Evolutionary conservation across 495 filamentous ascomycete species (phyloP), one percentile per base, ranked within the genome.

Genomic region (Neurospora sp.): DNA sequence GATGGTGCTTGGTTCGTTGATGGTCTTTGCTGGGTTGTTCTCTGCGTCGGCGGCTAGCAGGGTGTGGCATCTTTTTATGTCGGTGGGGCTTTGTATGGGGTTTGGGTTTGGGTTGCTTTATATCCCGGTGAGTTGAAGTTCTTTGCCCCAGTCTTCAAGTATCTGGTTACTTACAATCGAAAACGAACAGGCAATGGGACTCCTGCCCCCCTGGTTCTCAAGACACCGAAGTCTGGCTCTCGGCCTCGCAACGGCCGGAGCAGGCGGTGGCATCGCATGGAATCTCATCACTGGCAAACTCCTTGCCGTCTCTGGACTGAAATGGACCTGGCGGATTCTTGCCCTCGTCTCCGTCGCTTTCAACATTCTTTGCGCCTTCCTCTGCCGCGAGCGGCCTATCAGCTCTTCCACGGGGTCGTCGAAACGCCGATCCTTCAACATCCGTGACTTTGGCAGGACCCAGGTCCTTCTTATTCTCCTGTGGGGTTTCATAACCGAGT

Each of bases 31-130:
- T 11, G 87, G 86, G 0, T 78, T 90, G 11, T 83, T 92, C 71
- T 82, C 85, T 8, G 87, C 89, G 4, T 89, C 87, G 23, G 91
- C 87, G 71, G 86, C 87, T 18, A 86, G 80, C 11, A 75, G 85
- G 70, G 86, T 90, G 74, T 92, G 90, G 90, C 90, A 91, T 35
- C 84, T 91, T 20, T 92, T 92, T 75, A 86, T 93, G 14, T 87
- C 84, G 39, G 90, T 93, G 78, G 92, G 90, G n/a, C 79, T 93
- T 37, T 87, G 88, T 37, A 92, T 93, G 76, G 92, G 92, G 37
- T 86, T 86, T 76, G 92, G 91, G 3, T 90, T 93, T 85, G 91
- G 92, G 3, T 89, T 93, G 72, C 82, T 92, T 8, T 94, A 93
- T 80, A 90, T 90, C 12, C 88, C 87, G 37, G 88, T 75, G 38